These are phyloP conservation scores for Sarocladium brachiariae DNA, from an alignment of 2,329 filamentous ascomycete species.

Conservation along the genomic window DNA sequence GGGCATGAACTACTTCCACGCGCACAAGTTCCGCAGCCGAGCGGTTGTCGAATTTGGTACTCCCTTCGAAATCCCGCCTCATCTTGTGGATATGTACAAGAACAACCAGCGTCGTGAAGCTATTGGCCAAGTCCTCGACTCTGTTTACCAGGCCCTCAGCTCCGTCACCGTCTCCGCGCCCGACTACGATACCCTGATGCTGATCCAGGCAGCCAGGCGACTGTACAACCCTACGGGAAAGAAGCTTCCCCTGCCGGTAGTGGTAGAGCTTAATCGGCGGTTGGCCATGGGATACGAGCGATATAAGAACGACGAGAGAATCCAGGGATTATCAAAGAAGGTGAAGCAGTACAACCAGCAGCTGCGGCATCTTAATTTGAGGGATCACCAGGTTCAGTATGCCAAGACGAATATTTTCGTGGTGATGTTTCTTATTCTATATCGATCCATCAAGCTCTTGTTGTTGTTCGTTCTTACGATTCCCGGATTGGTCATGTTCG, in stretches of 20 bases:
- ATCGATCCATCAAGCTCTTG: slow-evolving; percentile 70
- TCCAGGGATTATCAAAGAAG: slow-evolving; percentile 65
- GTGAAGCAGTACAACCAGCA: slow-evolving; percentile 83
- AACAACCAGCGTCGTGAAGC: slow-evolving; percentile 78
- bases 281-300: slow-evolving; percentile 86
- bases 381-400: slow-evolving; percentile 92
- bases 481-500: slow-evolving; percentile 80
- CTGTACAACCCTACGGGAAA: slow-evolving; percentile 93
- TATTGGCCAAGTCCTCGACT: slow-evolving; percentile 77
- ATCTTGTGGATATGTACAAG: slow-evolving; percentile 81
- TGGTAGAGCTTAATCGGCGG: slow-evolving; percentile 89
- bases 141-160: slow-evolving; percentile 75
- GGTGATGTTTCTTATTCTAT: slow-evolving; percentile 70
- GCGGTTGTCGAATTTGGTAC: slow-evolving; percentile 93
- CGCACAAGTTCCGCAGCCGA: slow-evolving; percentile 94
- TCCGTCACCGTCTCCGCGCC: slow-evolving; percentile 88
- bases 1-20: slow-evolving; percentile 99
- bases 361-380: slow-evolving; percentile 76
- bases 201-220: slow-evolving; percentile 87
- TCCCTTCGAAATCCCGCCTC: slow-evolving; percentile 75
- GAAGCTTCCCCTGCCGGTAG: slow-evolving; percentile 83
- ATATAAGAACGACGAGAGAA: slow-evolving; percentile 85
- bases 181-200: slow-evolving; percentile 94
- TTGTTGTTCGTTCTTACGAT: slow-evolving; percentile 75
- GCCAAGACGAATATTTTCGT: slow-evolving; percentile 73